A percentile compares a stretch with the other conserved stretches of the same genome.
These are phyloP conservation scores for Rehmannia glutinosa DNA, from an alignment of 257 asterid species.

Conservation along the genomic window DNA sequence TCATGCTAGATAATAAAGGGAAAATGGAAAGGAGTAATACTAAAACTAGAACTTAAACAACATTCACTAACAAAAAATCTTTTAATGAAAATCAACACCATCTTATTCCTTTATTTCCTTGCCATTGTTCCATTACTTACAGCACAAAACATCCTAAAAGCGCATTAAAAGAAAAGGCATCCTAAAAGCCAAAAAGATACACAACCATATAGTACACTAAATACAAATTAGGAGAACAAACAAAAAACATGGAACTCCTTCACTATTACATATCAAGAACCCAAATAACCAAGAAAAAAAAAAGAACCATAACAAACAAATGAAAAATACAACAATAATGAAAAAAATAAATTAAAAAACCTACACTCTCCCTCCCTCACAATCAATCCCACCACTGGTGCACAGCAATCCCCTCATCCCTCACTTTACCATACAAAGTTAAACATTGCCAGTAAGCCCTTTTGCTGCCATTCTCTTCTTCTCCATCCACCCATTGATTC, in stretches of 20 bases:
- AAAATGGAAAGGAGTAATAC: not conserved
- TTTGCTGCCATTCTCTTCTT: constrained; percentile 29
- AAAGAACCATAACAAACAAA: not conserved
- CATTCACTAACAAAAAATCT: no score
- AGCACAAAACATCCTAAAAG: no score
- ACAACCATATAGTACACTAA: no score
- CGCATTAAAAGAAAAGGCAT: no score
- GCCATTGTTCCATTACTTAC: constrained; percentile 3
- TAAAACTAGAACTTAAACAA: not conserved
- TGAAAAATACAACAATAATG: not conserved
- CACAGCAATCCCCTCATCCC: constrained; percentile 79
- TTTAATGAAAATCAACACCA: not conserved
- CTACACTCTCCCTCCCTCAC: constrained; percentile 26
- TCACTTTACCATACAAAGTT: constrained; percentile 68
- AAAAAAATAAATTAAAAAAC: not conserved
- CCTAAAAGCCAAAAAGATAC: not conserved
- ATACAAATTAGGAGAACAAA: not conserved
- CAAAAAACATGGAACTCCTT: not conserved
- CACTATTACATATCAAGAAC: not conserved
- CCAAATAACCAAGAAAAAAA: not conserved
- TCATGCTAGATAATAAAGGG: no score
- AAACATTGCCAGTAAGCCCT: constrained; percentile 91
- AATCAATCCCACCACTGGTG: constrained; percentile 86
- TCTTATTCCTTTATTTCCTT: constrained; percentile 6
- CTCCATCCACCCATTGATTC: constrained; percentile 47